Evolutionary conservation across 495 filamentous ascomycete genomes (phyloP), one percentile per base, ranked within the genome.

Genomic region (Corynascus novoguineensis): DNA sequence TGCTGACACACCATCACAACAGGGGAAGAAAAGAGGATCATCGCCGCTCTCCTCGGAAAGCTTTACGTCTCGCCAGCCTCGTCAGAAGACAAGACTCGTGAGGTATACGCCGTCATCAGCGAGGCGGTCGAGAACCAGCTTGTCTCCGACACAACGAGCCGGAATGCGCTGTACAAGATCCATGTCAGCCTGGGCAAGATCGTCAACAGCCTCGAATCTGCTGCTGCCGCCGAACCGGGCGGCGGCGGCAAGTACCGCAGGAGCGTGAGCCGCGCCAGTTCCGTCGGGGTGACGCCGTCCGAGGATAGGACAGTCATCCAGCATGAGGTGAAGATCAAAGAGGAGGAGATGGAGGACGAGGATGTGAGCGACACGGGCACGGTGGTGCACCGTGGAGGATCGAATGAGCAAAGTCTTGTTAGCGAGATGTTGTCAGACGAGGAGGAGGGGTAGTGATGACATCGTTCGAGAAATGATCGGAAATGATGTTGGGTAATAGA

Each of bases 11-110:
- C 22, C 12, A 3, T 19, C 15, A 21, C 40, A 24, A 73, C 73
- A 78, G 86, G 83, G 69, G 91, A 96, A 63, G 92, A 97, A 71
- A 87, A 83, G 69, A 97, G 95, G 73, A 75, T 86, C 5, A 73
- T 96, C 25, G 80, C 89, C 53, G 73, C 83, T 4, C 79, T 97
- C 40, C 77, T 97, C 22, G 83, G 81, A 52, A 98, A 97, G 72
- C 77, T 96, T 14, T 85, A 89, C 68, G 79, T 97, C 56, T 82
- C 88, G 1, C 80, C 82, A 7, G 67, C 78, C 22, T 81, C 81
- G 0, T 73, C 71, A 1, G 72, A 75, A 37, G 69, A 73, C 22
- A 76, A 77, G 41, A 70, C 82, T 24, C 74, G 76, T 19, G 67
- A 69, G 9, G 57, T 78, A 2, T 84, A 83, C 64, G 72, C 75